phyloP scores from a whole-genome alignment of 257 asterid species.

The Lycium ferocissimum region DNA sequence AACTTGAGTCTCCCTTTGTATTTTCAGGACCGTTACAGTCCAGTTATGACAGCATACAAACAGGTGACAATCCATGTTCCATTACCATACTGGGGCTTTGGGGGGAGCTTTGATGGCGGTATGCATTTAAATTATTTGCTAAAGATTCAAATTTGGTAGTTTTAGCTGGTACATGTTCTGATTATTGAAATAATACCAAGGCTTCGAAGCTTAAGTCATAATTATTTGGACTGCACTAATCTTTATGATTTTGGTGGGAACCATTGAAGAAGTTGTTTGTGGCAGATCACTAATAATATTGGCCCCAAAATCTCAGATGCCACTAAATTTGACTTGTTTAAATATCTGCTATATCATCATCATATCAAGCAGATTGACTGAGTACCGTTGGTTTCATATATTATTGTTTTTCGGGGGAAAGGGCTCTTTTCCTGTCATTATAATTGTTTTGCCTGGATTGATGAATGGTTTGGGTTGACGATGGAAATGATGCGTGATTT shows the following conservation, averaged over 20 bases:
- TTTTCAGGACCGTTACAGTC: conserved; percentile 67
- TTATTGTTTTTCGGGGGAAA: conserved; percentile 60
- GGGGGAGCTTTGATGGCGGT: conserved; percentile 79
- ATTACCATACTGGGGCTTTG: conserved; percentile 90
- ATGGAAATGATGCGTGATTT: conserved; percentile 75
- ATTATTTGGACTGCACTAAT: neutral
- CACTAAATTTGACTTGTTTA: neutral
- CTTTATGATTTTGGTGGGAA: neutral
- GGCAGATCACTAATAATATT: neutral
- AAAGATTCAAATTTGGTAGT: neutral
- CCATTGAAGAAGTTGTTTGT: neutral
- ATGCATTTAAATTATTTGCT: conserved; percentile 34
- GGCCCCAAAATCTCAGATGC: neutral
- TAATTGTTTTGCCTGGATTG: conserved; percentile 82
- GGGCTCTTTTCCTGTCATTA: conserved; percentile 80
- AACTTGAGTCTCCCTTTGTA: conserved; percentile 17
- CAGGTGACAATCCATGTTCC: conserved; percentile 85
- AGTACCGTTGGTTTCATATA: neutral
- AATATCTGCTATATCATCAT: neutral
- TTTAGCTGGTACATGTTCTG: neutral
- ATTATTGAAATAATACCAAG: neutral
- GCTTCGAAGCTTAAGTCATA: neutral
- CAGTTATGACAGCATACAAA: conserved; percentile 91
- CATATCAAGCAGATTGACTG: neutral
- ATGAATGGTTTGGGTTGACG: conserved; percentile 78